Evolutionary conservation across 768 basidiomycete genomes (phyloP), one percentile per base, ranked within the genome.

Genomic region (Termitomyces bulborhizus): DNA sequence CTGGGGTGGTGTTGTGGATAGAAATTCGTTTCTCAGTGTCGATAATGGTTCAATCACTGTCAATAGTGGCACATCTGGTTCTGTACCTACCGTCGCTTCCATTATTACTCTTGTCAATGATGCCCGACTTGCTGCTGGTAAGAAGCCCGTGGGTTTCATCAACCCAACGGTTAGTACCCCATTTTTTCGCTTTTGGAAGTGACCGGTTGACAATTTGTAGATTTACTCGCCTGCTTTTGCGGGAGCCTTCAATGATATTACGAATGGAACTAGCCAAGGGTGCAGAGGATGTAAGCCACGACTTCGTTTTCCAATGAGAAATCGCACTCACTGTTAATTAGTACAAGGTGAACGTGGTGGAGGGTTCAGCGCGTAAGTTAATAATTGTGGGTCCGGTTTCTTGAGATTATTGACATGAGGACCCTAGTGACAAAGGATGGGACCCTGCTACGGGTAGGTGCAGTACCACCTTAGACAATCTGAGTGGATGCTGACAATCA

Each of bases 181-280:
- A 24, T 41, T 31, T 24, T 6, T n/a, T 36, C 50, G 27, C 51
- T 36, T 27, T 48, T 6, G 26, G 16, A 31, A 37, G 12, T 31
- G 53, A 46, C 15, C 26, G 26, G 18, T 13, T 37, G 37, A 46
- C 21, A 32, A 54, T 37, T 15, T 21, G 3, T 37, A 69, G 63
- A 66, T 69, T 0, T 66, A 71, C 54, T 68, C 72, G 11, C 44
- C 64, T 29, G 54, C 43, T 6, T 76, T 76, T 56, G 61, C 63
- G 1, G 54, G 57, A 24, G 72, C 69, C 1, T 79, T 76, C 57
- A 71, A 74, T 48, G 74, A 75, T 50, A 72, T 81, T 43, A 72
- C 69, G 6, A 69, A 64, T 15, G 76, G 75, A 15, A 72, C 69
- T 0, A 81, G 71, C 59, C 70, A 72, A 53, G 80, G 80, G 3